Evolutionary conservation across 2,329 filamentous ascomycete genomes (phyloP), one percentile per base, ranked within the genome.

Genomic region (Geosmithia flava): DNA sequence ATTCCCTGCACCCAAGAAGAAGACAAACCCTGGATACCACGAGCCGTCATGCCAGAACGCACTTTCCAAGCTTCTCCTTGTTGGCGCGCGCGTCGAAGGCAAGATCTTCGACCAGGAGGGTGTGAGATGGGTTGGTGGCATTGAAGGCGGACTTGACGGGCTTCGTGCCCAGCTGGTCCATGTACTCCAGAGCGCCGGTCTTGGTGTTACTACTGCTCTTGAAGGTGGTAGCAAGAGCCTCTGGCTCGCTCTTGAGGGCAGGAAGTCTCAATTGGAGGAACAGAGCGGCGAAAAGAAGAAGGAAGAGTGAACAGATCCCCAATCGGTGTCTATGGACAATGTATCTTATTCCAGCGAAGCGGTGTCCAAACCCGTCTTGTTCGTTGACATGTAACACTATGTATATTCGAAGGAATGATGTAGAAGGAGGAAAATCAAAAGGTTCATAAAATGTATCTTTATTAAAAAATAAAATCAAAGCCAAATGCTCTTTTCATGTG

Each of bases 51-150:
- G 91, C 48, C 90, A 96, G 66, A 78, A 71, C 53, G 93, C 86
- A 7, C 63, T 98, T 55, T 81, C 88, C 59, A 98, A 98, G 69
- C 68, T 98, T 53, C 73, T 95, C 63, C 68, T 98, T 33, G 69
- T 98, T 15, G 93, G 89, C 47, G 90, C 90, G 15, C 76, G 93
- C 47, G 78, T 96, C 29, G 93, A 98, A 60, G 86, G 86, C 53
- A 83, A 81, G 63, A 79, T 88, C 30, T 90, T 95, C 58, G 90
- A 96, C 60, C 66, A 77, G 44, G 80, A 83, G 11, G 85, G 85
- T 48, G 64, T 81, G 46, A 70, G 68, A 56, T 80, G 75, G 75
- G 71, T 82, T 30, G 76, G 88, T 49, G 75, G 83, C 37, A 94
- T 97, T 56, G 73, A 85, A 55, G 88, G 87, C 51, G 88, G 90